Base-by-base conservation (phyloP, 1,284 basidiomycete genomes). In the Cryptococcus hybrid region DNA sequence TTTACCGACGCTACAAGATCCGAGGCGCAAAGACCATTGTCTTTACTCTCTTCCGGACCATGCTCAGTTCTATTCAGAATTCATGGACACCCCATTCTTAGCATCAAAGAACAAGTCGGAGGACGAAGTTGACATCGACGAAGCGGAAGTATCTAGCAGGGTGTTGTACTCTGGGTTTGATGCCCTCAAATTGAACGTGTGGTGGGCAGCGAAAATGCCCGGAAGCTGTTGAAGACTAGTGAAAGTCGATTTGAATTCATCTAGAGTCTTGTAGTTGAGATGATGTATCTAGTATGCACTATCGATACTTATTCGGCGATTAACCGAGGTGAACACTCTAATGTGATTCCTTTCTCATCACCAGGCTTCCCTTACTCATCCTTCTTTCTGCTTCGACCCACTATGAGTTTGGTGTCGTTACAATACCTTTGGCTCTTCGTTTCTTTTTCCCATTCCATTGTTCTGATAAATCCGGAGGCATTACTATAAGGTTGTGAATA, bases 1-100 rank as follows among this genome's bases (percentile, higher is more conserved):
- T 99, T 75, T 99, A 94, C 83, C 85, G 91, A 60, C 84, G 90
- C 54, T 96, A 96, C 79, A 90, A 89, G 65, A 84, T 97, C 49
- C 82, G 94, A 64, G 96, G 95, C 7, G 89, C 93, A 53, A 86
- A 88, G 57, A 97, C 96, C 61, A 74, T 98, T 56, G 82, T 98
- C 35, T 99, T 78, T 99, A 98, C 72, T 87, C 85, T 0, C 87
- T 90, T 30, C 95, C 96, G 0, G 87, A 91, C 54, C 92, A 98
- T 74, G 83, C 91, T 0, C 85, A 88, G 62, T 99, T 92, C 78
- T 98, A 94, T 77, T 84, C 89, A 0, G 96, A 99, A 73, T 82
- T 92, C 61, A 78, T 97, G 85, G 87, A 39, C 88, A 88, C 74
- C 87, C 95, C 77, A 0, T 97, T 98, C 82, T 79, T 92, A 46